A percentile compares a stretch with the other conserved stretches of the same genome.
Evolutionary conservation across 768 basidiomycete species (phyloP).

Genomic region (Phanerochaete sordida): DNA sequence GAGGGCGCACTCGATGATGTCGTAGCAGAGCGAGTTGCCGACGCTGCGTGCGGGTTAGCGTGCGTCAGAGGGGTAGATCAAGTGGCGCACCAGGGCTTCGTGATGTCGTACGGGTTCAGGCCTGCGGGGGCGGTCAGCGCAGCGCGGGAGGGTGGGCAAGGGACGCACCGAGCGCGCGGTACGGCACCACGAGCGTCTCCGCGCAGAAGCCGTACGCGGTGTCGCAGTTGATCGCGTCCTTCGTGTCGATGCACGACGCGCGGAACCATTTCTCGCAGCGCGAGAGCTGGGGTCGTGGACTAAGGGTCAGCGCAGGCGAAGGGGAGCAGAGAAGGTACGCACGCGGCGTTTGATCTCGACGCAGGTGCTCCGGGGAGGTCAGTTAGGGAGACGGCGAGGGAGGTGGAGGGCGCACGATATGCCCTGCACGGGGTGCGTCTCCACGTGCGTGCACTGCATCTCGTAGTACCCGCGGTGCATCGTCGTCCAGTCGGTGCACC

Average conservation of each 20-base stretch:
- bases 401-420: conserved; percentile 33
- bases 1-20: not conserved
- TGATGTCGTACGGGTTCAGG: conserved; percentile 65
- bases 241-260: conserved; percentile 35
- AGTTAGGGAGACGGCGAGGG: not conserved
- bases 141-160: conserved; percentile 61
- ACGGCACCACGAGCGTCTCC: conserved; percentile 19
- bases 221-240: conserved; percentile 38
- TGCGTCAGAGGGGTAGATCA: not conserved
- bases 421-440: conserved; percentile 36
- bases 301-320: conserved; percentile 28
- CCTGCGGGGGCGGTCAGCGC: conserved; percentile 26
- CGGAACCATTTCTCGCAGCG: conserved; percentile 38
- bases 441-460: conserved; percentile 38
- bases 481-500: conserved; percentile 4
- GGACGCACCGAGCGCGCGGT: conserved; percentile 26
- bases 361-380: not conserved
- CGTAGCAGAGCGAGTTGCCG: not conserved
- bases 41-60: not conserved
- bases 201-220: conserved; percentile 38
- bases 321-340: conserved; percentile 25
- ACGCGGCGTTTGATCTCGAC: conserved; percentile 32
- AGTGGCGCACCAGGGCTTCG: conserved; percentile 39
- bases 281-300: conserved; percentile 36
- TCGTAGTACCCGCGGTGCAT: conserved; percentile 36